phyloP scores from a whole-genome alignment of 768 basidiomycete genomes.

The Pleurotus citrinopileatus region DNA sequence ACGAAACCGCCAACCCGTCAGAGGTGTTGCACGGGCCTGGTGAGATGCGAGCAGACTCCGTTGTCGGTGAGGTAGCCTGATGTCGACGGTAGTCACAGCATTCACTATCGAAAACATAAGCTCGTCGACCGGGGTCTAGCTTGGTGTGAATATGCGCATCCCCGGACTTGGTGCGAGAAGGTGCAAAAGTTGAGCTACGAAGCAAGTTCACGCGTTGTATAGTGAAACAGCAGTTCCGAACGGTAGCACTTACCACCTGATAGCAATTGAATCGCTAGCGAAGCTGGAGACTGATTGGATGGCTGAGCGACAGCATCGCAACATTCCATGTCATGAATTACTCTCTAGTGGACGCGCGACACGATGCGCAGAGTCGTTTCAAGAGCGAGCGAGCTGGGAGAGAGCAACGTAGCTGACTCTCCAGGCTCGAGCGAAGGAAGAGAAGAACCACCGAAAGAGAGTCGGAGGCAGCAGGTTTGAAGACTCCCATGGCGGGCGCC shows the following conservation, averaged over 20 bases:
- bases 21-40: slow-evolving; percentile 7
- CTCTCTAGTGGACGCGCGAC: slow-evolving; percentile 15
- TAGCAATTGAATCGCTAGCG: slow-evolving; percentile 20
- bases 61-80: slow-evolving; percentile 1
- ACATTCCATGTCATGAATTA: slow-evolving; percentile 71
- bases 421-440: too few relatives aligned
- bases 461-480: not conserved
- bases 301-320: slow-evolving; percentile 64
- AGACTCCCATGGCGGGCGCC: not conserved
- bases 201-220: not conserved
- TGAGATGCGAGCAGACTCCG: slow-evolving; percentile 13
- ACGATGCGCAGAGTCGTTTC: not conserved
- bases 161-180: not conserved
- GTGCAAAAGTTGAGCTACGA: not conserved
- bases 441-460: not conserved
- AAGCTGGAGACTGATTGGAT: slow-evolving; percentile 40
- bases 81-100: too few relatives aligned
- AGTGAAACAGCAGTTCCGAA: not conserved
- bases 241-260: slow-evolving; percentile 18
- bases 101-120: too few relatives aligned
- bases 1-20: not conserved
- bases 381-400: too few relatives aligned
- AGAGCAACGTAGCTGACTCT: too few relatives aligned
- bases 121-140: not conserved
- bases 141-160: not conserved